These are phyloP conservation scores for Extremus antarcticus DNA, from an alignment of 495 filamentous ascomycete genomes.

Conservation along the genomic window DNA sequence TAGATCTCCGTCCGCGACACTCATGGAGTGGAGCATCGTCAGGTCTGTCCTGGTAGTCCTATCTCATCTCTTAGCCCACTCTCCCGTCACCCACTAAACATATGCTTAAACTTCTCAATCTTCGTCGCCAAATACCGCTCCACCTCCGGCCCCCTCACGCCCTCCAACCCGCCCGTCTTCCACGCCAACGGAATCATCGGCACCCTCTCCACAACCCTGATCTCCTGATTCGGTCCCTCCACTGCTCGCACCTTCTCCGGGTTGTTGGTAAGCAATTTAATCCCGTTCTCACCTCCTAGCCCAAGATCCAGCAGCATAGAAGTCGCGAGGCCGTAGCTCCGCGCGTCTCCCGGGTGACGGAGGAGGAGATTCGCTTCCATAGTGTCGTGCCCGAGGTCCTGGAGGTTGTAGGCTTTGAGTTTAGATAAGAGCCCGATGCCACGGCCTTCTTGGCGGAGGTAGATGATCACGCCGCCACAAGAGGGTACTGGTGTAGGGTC, in stretches of 20 bases:
- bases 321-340: slow-evolving; percentile 88
- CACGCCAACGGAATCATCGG: slow-evolving; percentile 94
- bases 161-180: slow-evolving; percentile 67
- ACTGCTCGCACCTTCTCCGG: slow-evolving; percentile 93
- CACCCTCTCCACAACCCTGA: slow-evolving; percentile 79
- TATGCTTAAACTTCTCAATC: slow-evolving; percentile 38
- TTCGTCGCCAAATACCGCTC: slow-evolving; percentile 91
- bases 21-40: no score
- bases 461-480: slow-evolving; percentile 81
- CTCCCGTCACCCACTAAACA: slow-evolving; percentile 24
- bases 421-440: slow-evolving; percentile 93
- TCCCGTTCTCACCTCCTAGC: slow-evolving; percentile 53
- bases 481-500: slow-evolving; percentile 34
- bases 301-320: slow-evolving; percentile 86
- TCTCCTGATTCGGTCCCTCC: slow-evolving; percentile 78
- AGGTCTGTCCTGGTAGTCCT: no score
- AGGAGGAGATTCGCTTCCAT: slow-evolving; percentile 90
- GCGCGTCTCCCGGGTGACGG: slow-evolving; percentile 85
- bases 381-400: slow-evolving; percentile 89
- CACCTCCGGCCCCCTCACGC: slow-evolving; percentile 76
- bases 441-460: slow-evolving; percentile 88
- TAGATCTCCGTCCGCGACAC: no score
- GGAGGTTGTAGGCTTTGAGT: slow-evolving; percentile 94
- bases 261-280: slow-evolving; percentile 90
- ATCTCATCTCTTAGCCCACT: not conserved